phyloP scores from a whole-genome alignment of 345 rosid species.

The Eucalyptus urophylla region DNA sequence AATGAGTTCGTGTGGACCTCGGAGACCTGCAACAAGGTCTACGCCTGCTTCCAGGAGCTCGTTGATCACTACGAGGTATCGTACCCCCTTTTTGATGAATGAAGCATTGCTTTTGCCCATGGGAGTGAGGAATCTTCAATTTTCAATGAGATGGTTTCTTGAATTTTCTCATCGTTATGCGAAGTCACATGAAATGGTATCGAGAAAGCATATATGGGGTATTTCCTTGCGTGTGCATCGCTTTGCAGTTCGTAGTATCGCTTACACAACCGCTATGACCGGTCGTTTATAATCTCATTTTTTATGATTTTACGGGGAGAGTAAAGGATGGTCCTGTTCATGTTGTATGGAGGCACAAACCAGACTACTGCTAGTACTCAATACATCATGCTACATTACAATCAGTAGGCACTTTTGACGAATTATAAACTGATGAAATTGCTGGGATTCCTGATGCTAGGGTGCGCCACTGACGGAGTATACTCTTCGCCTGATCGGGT shows the following conservation, averaged over 20 bases:
- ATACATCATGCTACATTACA: background rate
- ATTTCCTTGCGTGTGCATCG: background rate
- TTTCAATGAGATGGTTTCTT: background rate
- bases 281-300: background rate
- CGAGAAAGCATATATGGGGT: background rate
- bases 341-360: background rate
- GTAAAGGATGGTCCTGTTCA: background rate
- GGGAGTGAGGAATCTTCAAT: background rate
- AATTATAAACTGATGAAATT: background rate
- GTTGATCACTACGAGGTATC: slow-evolving; percentile 92
- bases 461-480: slow-evolving; percentile 93
- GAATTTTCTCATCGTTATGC: background rate
- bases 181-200: background rate
- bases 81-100: background rate
- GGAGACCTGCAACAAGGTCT: slow-evolving; percentile 61
- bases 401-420: background rate
- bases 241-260: background rate
- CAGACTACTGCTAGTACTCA: background rate
- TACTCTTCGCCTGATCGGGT: slow-evolving; percentile 78
- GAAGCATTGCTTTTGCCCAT: background rate
- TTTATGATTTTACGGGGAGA: background rate
- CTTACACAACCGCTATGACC: background rate
- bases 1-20: slow-evolving; percentile 77
- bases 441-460: slow-evolving; percentile 7
- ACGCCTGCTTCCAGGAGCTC: slow-evolving; percentile 78